Conservation (phyloP, 257 asterid species). For the Mentha longifolia region DNA sequence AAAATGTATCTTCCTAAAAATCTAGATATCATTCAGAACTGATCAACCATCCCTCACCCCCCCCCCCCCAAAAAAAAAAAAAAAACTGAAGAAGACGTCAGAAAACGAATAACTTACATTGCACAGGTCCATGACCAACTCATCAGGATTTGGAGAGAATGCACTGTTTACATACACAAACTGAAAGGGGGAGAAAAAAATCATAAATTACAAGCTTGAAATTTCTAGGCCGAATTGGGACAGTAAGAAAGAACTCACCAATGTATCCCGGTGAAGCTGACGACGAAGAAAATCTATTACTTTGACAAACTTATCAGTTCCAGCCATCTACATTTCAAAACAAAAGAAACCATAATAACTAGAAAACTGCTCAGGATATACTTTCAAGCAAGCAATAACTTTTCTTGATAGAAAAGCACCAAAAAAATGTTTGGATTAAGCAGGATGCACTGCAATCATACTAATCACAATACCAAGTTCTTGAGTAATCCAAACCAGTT, state of each 20-base stretch:
- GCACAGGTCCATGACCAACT: slow-evolving; percentile 74
- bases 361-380: background rate
- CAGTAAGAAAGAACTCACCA: slow-evolving; percentile 48
- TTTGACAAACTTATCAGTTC: slow-evolving; percentile 81
- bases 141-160: slow-evolving; percentile 96
- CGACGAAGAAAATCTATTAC: slow-evolving; percentile 94
- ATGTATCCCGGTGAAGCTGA: slow-evolving; percentile 91
- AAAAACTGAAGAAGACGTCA: slow-evolving; percentile 13
- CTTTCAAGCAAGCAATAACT: background rate
- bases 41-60: background rate
- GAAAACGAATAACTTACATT: slow-evolving; percentile 57
- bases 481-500: background rate
- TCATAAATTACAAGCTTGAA: slow-evolving; percentile 16
- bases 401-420: background rate
- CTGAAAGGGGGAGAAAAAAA: background rate
- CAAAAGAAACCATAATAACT: background rate
- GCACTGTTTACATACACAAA: slow-evolving; percentile 85
- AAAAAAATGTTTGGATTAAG: background rate
- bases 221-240: slow-evolving; percentile 1
- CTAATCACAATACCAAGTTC: background rate
- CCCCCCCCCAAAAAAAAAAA: slow-evolving; percentile 21
- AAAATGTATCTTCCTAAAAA: too few relatives aligned
- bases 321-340: slow-evolving; percentile 65
- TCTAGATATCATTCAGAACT: background rate
- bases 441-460: slow-evolving; percentile 8